phyloP scores from a whole-genome alignment of 371 early-diverging fungal species.

The Funneliformis caledonium region DNA sequence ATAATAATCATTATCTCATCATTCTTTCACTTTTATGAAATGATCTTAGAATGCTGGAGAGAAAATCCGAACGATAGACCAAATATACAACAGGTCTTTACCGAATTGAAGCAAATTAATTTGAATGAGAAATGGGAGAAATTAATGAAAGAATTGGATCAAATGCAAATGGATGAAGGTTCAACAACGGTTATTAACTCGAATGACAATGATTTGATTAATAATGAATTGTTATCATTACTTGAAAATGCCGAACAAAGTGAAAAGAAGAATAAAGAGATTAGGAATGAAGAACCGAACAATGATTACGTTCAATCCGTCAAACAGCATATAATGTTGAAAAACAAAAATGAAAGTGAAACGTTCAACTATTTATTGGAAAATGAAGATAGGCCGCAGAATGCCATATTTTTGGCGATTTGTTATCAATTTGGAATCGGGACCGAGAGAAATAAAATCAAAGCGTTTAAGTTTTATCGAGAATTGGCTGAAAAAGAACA shows the following conservation, averaged over 20 bases:
- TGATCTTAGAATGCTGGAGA: background rate
- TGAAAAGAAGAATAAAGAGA: background rate
- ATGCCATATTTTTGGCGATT: background rate
- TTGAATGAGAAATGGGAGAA: background rate
- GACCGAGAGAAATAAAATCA: background rate
- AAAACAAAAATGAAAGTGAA: background rate
- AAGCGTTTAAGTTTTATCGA: background rate
- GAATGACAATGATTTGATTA: background rate
- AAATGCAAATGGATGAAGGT: too few relatives aligned
- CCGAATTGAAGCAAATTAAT: background rate
- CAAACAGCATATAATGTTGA: background rate
- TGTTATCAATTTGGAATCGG: background rate
- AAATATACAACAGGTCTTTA: background rate
- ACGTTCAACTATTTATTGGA: background rate
- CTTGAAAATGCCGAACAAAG: background rate
- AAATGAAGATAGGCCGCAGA: background rate
- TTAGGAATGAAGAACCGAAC: too few relatives aligned
- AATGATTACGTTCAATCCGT: background rate
- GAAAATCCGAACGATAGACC: background rate
- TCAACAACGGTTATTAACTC: too few relatives aligned
- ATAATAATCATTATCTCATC: background rate
- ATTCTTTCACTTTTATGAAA: background rate
- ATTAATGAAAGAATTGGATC: too few relatives aligned
- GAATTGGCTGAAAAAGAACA: background rate
- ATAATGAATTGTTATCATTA: background rate